Conservation (phyloP, 257 asterid species). For the Lantana camara region DNA sequence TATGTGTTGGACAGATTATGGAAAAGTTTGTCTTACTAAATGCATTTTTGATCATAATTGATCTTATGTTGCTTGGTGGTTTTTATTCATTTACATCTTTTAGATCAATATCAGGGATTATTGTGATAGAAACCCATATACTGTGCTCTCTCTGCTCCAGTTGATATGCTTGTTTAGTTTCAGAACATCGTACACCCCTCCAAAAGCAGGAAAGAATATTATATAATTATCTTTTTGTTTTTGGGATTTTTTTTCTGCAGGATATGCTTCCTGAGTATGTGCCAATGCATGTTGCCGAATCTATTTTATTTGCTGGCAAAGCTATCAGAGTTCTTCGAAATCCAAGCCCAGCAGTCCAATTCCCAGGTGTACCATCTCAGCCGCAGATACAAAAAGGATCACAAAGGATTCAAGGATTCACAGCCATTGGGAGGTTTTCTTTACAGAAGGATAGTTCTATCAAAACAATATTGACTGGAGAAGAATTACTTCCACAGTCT, state of each 20-base stretch:
- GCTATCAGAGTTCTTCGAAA: constrained; percentile 94
- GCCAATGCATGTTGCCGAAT: constrained; percentile 76
- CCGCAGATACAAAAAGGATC: constrained; percentile 74
- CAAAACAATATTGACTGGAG: constrained; percentile 51
- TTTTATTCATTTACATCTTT: constrained; percentile 8
- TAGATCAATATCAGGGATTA: not conserved
- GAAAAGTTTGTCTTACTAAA: not conserved
- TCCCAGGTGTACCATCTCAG: constrained; percentile 47
- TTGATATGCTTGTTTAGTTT: not conserved
- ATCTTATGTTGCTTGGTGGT: not conserved
- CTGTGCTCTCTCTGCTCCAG: not conserved
- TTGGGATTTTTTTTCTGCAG: constrained; percentile 43
- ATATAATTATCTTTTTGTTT: constrained; percentile 2
- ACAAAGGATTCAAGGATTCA: constrained; percentile 58
- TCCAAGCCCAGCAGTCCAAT: constrained; percentile 73
- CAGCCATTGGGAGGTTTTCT: constrained; percentile 39
- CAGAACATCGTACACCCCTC: not conserved
- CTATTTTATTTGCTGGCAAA: constrained; percentile 94
- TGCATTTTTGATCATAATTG: not conserved
- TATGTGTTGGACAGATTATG: no score
- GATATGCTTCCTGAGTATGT: constrained; percentile 98
- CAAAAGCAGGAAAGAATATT: not conserved
- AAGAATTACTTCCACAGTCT: constrained; percentile 88
- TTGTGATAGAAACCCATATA: not conserved
- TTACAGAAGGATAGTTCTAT: constrained; percentile 50